These are phyloP conservation scores for Pluteus cervinus DNA, from an alignment of 768 basidiomycete genomes.

Conservation along the genomic window DNA sequence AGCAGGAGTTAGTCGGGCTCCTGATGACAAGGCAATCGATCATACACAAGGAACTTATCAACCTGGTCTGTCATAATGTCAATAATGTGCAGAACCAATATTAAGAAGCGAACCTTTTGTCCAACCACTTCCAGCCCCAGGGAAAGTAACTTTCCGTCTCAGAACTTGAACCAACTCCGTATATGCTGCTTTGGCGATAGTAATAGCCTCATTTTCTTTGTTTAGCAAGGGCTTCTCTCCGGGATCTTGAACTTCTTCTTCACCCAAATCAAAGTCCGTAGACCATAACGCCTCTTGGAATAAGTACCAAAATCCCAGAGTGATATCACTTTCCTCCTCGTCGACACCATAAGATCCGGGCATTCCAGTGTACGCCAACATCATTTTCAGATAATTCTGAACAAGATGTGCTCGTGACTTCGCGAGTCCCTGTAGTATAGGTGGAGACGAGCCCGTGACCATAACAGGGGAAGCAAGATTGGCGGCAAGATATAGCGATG, in stretches of 20 bases:
- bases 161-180: constrained; percentile 68
- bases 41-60: constrained; percentile 76
- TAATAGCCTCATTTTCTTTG: constrained; percentile 23
- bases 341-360: constrained; percentile 77
- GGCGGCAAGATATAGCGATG: constrained; percentile 66
- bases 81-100: constrained; percentile 8
- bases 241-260: constrained; percentile 26
- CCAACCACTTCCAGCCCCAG: constrained; percentile 50
- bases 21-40: constrained; percentile 6
- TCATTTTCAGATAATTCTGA: constrained; percentile 64
- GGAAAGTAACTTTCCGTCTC: constrained; percentile 72
- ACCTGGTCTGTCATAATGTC: constrained; percentile 50
- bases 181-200: constrained; percentile 71
- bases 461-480: constrained; percentile 48
- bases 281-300: constrained; percentile 85
- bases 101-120: constrained; percentile 49
- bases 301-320: constrained; percentile 85
- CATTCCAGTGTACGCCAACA: constrained; percentile 67
- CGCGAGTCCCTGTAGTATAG: constrained; percentile 7
- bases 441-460: constrained; percentile 20
- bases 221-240: constrained; percentile 19
- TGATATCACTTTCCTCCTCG: constrained; percentile 85
- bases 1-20: not conserved
- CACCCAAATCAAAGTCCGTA: constrained; percentile 43
- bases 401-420: constrained; percentile 45